Percentiles rank a stretch among this genome's conserved stretches.
Conservation (phyloP, 1,284 basidiomycete species). For the Somion occarium region DNA sequence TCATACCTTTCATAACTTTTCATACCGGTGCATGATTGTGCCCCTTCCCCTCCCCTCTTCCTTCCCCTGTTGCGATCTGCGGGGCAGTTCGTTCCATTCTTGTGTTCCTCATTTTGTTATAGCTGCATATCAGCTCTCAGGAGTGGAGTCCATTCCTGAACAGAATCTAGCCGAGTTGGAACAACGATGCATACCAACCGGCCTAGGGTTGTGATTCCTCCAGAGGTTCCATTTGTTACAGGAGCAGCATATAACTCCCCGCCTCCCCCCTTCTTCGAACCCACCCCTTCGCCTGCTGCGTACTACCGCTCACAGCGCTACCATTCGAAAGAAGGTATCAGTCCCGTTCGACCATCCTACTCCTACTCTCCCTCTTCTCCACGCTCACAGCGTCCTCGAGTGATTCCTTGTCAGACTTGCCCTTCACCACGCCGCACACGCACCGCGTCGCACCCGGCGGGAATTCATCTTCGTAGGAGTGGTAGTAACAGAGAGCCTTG, state of each 20-base stretch:
- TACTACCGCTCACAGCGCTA: too few species aligned
- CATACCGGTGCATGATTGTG: not conserved
- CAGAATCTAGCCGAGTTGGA: too few species aligned
- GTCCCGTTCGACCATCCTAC: not conserved
- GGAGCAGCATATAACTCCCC: not conserved
- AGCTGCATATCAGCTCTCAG: too few species aligned
- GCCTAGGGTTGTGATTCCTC: not conserved
- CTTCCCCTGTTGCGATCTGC: not conserved
- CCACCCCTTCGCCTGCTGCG: not conserved
- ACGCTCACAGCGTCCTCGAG: not conserved
- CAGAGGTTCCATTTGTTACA: not conserved
- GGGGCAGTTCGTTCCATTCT: not conserved
- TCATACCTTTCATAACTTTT: constrained; percentile 9
- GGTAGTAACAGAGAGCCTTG: constrained; percentile 11
- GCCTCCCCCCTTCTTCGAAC: not conserved
- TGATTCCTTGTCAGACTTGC: not conserved
- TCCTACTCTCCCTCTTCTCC: not conserved
- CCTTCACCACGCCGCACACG: constrained; percentile 3
- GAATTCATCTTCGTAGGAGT: not conserved
- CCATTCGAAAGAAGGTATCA: too few species aligned
- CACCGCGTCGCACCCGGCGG: not conserved
- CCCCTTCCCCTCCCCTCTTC: constrained; percentile 2
- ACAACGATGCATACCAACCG: not conserved
- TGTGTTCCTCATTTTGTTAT: too few species aligned
- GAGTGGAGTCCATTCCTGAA: too few species aligned